A percentile compares a stretch with the other conserved stretches of the same genome.
These are phyloP conservation scores for Mycena albidolilacea DNA, from an alignment of 768 basidiomycete species.

Conservation along the genomic window DNA sequence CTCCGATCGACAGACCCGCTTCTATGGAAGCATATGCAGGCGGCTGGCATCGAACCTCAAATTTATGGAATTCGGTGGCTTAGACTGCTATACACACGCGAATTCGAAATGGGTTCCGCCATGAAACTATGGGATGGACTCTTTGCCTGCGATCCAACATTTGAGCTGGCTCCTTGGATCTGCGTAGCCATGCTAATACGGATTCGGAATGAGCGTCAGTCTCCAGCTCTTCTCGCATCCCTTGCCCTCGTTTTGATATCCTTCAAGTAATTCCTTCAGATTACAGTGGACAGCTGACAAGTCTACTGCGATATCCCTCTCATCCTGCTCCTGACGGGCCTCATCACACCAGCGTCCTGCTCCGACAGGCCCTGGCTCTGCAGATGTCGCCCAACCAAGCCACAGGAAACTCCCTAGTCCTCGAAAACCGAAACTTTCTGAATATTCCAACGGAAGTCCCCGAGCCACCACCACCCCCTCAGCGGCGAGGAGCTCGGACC, in stretches of 20 bases:
- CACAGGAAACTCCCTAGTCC: slow-evolving; percentile 81
- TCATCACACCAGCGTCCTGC: slow-evolving; percentile 77
- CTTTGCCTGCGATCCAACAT: slow-evolving; percentile 87
- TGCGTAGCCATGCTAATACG: slow-evolving; percentile 96
- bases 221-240: background rate
- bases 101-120: slow-evolving; percentile 85
- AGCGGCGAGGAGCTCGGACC: slow-evolving; percentile 54
- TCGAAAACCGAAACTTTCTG: slow-evolving; percentile 87
- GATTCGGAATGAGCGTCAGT: slow-evolving; percentile 89
- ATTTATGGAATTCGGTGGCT: slow-evolving; percentile 98
- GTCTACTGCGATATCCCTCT: slow-evolving; percentile 88
- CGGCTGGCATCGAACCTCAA: slow-evolving; percentile 92
- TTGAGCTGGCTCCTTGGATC: slow-evolving; percentile 87
- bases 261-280: slow-evolving; percentile 85
- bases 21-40: slow-evolving; percentile 82
- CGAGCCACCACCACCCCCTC: slow-evolving; percentile 55
- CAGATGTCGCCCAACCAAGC: slow-evolving; percentile 81
- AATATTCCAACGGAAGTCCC: slow-evolving; percentile 81
- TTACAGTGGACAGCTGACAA: slow-evolving; percentile 88
- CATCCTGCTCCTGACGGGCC: slow-evolving; percentile 58
- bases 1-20: slow-evolving; percentile 86
- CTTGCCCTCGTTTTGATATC: slow-evolving; percentile 33
- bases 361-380: slow-evolving; percentile 88
- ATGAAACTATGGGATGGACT: slow-evolving; percentile 97
- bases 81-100: slow-evolving; percentile 92